Evolutionary conservation across 2,329 filamentous ascomycete species (phyloP), one percentile per base, ranked within the genome.

Genomic region (Cercospora sesami): DNA sequence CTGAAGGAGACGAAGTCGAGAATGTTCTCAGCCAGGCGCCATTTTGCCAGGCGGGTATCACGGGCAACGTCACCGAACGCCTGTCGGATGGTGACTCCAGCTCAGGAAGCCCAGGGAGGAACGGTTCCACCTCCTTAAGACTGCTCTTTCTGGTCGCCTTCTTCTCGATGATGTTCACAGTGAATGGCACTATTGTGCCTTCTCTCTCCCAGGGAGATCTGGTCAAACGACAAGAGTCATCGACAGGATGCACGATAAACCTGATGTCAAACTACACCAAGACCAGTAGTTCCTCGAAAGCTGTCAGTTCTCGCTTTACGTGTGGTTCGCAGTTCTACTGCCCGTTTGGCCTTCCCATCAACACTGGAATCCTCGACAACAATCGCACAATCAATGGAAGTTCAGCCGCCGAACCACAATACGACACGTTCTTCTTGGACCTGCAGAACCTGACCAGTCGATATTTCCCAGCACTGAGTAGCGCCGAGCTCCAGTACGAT

Each of bases 301-400:
- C 28, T 5, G 55, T 58, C 55, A 58, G 55, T 5, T 5, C 28
- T n/a, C 26, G 55, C 26, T 14, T 21, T n/a, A 21, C 28, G 12
- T 58, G 55, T n/a, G 55, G 55, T 2, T 16, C 39, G n/a, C 7
- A 48, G 5, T 0, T 39, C 1, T 31, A 18, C 60, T 62, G 60
- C 10, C 9, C 36, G 4, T n/a, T 62, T 8, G 39, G 36, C 3
- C 7, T 48, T 8, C 23, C 36, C 2, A 58, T 70, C 16, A 28
- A 60, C 10, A 68, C 66, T 6, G 53, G 57, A 3, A 57, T 69
- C 14, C 18, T 23, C 3, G 60, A 62, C 30, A 70, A 68, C 64
- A 71, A 71, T 23, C 68, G 68, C 10, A 69, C 69, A 1, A 51
- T 71, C 31, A 69, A 71, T 42, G 67, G 59, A 4, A 62, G 55